These are phyloP conservation scores for Tylopilus sp. DNA, from an alignment of 768 basidiomycete species.

Conservation along the genomic window DNA sequence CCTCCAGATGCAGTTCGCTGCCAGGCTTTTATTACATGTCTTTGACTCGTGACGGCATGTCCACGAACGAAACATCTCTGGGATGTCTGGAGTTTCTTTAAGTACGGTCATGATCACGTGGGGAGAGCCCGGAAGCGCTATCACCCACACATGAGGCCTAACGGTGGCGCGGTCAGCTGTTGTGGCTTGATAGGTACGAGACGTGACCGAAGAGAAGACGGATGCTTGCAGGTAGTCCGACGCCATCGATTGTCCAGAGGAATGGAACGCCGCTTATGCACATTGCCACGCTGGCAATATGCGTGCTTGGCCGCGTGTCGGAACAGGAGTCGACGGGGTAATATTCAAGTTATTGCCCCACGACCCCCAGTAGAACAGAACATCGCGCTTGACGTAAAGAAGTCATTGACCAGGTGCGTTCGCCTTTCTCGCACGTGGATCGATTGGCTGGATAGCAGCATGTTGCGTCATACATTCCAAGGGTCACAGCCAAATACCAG, in stretches of 20 bases:
- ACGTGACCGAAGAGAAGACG: background rate
- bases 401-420: background rate
- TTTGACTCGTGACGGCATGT: constrained; percentile 14
- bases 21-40: constrained; percentile 4
- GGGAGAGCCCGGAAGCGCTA: background rate
- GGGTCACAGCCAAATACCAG: background rate
- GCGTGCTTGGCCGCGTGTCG: constrained; percentile 11
- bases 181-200: constrained; percentile 22
- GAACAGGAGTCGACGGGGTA: constrained; percentile 8
- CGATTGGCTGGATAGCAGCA: background rate
- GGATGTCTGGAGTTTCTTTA: background rate
- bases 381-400: constrained; percentile 1
- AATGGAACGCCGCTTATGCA: constrained; percentile 14
- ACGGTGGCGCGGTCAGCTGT: constrained; percentile 7
- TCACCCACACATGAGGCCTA: background rate
- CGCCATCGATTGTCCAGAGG: constrained; percentile 9
- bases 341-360: background rate
- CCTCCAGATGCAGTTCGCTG: background rate
- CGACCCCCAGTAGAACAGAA: background rate
- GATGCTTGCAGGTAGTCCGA: constrained; percentile 13
- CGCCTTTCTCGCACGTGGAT: constrained; percentile 5
- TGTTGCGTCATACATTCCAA: constrained; percentile 5
- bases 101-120: constrained; percentile 6
- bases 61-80: constrained; percentile 7
- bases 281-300: constrained; percentile 6